Percentiles rank a stretch among this genome's conserved stretches.
Conservation (phyloP, 441 rosid genomes). For the Metrosideros polymorpha region DNA sequence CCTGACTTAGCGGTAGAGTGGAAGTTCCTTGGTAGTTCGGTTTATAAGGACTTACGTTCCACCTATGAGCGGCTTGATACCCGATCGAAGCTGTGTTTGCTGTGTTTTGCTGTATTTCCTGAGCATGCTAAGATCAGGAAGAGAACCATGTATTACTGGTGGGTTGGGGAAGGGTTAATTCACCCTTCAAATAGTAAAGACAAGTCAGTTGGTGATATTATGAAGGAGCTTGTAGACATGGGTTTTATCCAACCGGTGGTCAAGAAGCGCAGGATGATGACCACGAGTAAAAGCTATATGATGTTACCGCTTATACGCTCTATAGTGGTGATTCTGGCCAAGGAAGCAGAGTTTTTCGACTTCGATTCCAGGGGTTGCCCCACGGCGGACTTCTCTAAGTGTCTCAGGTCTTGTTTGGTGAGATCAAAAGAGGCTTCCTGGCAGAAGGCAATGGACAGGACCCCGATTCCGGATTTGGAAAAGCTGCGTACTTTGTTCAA, state of each 20-base stretch:
- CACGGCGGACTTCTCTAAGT: background rate
- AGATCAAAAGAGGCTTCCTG: background rate
- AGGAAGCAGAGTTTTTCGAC: slow-evolving; percentile 4
- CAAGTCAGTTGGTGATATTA: background rate
- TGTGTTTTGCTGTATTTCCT: slow-evolving; percentile 27
- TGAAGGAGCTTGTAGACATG: slow-evolving; percentile 1
- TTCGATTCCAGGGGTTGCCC: slow-evolving; percentile 9
- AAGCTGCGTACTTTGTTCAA: slow-evolving; percentile 28
- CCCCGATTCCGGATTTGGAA: background rate
- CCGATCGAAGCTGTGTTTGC: slow-evolving; percentile 8
- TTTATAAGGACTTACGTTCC: slow-evolving; percentile 1
- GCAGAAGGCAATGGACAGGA: background rate
- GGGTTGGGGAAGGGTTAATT: slow-evolving; percentile 34
- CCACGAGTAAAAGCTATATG: slow-evolving; percentile 6
- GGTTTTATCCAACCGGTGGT: slow-evolving; percentile 21
- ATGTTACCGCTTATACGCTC: slow-evolving; percentile 31
- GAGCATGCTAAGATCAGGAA: slow-evolving; percentile 32
- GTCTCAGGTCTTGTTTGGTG: slow-evolving; percentile 22
- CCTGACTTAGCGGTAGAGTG: background rate
- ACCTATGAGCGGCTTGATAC: background rate
- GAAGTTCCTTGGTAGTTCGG: background rate
- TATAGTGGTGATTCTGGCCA: slow-evolving; percentile 24
- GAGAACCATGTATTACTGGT: slow-evolving; percentile 40
- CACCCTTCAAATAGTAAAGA: background rate
- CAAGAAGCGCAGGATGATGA: background rate